These are phyloP conservation scores for Colletotrichum scovillei DNA, from an alignment of 2,329 filamentous ascomycete genomes.

Conservation along the genomic window DNA sequence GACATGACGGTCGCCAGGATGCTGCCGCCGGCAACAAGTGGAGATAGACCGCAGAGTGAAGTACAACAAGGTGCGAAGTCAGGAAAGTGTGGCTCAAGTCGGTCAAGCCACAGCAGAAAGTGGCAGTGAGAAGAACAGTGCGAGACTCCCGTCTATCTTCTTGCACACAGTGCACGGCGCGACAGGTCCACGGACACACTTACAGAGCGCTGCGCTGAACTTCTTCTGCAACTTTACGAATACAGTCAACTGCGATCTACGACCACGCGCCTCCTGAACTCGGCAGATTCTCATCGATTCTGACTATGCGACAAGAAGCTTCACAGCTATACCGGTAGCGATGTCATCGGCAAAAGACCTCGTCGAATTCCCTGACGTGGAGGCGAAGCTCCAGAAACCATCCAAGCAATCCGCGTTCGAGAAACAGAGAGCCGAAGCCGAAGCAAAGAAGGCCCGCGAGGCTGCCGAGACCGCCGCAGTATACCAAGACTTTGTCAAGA, in stretches of 20 bases:
- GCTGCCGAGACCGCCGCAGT: conserved; percentile 89
- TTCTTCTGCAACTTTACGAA: neutral
- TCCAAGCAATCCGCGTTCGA: conserved; percentile 90
- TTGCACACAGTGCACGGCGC: neutral
- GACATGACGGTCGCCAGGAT: no score
- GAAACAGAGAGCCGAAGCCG: conserved; percentile 87
- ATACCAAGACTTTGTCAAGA: conserved; percentile 89
- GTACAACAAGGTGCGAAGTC: neutral
- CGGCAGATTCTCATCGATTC: no score
- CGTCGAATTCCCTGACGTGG: conserved; percentile 75
- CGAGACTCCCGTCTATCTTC: neutral
- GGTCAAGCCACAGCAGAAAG: neutral
- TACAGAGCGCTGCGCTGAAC: neutral
- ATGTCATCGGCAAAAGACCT: conserved; percentile 63
- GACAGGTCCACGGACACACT: neutral
- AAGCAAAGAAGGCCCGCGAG: conserved; percentile 87
- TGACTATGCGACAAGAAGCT: conserved; percentile 19
- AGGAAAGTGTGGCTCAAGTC: neutral
- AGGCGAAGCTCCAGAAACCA: conserved; percentile 82
- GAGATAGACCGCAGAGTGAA: no score
- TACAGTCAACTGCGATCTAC: neutral
- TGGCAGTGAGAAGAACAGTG: neutral
- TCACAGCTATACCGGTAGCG: conserved; percentile 23
- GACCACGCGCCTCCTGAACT: neutral
- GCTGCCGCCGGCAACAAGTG: no score